Evolutionary conservation across 1,284 basidiomycete genomes (phyloP).

Genomic region (Trichosporon coremiiforme): DNA sequence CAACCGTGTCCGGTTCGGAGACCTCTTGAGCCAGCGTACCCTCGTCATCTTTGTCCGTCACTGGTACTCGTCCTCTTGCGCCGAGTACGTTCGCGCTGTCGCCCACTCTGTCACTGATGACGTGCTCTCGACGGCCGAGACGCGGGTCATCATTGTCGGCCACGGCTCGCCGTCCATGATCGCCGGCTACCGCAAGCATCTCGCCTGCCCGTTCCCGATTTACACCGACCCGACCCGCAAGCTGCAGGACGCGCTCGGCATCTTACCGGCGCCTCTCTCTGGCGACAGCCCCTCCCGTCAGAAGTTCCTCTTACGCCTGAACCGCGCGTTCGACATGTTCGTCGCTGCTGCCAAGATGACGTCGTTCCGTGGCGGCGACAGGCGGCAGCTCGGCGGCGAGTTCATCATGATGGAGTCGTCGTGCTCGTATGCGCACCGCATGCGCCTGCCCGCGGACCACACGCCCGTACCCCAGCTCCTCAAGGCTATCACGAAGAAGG

Average conservation of each 20-base stretch:
- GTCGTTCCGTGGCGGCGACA: constrained; percentile 23
- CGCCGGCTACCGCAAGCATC: constrained; percentile 57
- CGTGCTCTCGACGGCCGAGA: constrained; percentile 61
- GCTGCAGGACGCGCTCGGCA: constrained; percentile 73
- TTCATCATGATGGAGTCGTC: constrained; percentile 74
- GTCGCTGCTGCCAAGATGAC: constrained; percentile 26
- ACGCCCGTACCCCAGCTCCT: constrained; percentile 69
- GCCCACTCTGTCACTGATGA: constrained; percentile 61
- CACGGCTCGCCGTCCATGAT: constrained; percentile 60
- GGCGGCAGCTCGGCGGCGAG: constrained; percentile 76
- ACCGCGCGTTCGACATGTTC: constrained; percentile 24
- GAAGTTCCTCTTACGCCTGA: constrained; percentile 27
- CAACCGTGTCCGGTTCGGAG: constrained; percentile 15
- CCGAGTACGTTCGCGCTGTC: constrained; percentile 79
- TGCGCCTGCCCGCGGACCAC: constrained; percentile 65
- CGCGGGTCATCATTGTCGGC: constrained; percentile 66
- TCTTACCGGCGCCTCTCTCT: constrained; percentile 60
- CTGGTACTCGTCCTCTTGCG: constrained; percentile 70
- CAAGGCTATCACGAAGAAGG: constrained; percentile 24
- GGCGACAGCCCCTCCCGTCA: constrained; percentile 60
- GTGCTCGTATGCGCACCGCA: constrained; percentile 52
- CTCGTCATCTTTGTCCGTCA: constrained; percentile 64
- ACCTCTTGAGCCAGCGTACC: constrained; percentile 53
- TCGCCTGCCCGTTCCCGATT: constrained; percentile 61
- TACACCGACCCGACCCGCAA: constrained; percentile 75